Base-by-base conservation (phyloP, 345 rosid genomes). In the Syzygium grande region DNA sequence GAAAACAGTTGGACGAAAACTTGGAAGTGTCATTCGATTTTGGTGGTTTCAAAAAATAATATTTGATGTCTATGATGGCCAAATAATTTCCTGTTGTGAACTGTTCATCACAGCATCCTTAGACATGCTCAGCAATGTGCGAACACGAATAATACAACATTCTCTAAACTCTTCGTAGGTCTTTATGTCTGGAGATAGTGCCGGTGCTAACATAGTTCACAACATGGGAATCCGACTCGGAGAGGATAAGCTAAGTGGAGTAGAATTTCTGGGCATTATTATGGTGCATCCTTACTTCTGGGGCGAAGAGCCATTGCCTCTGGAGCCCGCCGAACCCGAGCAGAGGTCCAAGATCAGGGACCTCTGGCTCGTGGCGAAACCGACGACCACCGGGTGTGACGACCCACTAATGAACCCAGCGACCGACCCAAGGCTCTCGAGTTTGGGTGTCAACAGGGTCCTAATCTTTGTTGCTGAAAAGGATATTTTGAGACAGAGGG, bases 101-200 rank as follows among this genome's bases (percentile, higher is more conserved):
- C 49, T 73, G 49, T 38, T 34, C 46, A 41, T 73, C 21, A 9
- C 12, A 5, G 80, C 80, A 19, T 41, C 8, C 80, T 38, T 0
- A 38, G 19, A 38, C 80, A 73, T 73, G 25, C 46, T 73, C 27
- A 38, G 25, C 49, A 38, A 38, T 73, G 43, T 9, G 80, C 1
- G 19, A 9, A 19, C 49, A 73, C 23, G 10, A n/a, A 9, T 38
- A 9, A 73, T 19, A 73, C 80, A 19, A 5, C 43, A 38, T 73
- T 38, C 27, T 73, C 49, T 11, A 73, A 53, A 38, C n/a, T 43
- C 51, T 34, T 73, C 27, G 21, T 19, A 73, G 51, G 89, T 93
- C 38, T 93, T 88, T 23, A 41, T 92, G 3, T 93, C 91, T 0
- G 95, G 94, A 11, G 95, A 93, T 43, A 90, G 92, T 34, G 92